These are phyloP conservation scores for Trichoderma sp. DNA, from an alignment of 2,329 filamentous ascomycete genomes.

Conservation along the genomic window DNA sequence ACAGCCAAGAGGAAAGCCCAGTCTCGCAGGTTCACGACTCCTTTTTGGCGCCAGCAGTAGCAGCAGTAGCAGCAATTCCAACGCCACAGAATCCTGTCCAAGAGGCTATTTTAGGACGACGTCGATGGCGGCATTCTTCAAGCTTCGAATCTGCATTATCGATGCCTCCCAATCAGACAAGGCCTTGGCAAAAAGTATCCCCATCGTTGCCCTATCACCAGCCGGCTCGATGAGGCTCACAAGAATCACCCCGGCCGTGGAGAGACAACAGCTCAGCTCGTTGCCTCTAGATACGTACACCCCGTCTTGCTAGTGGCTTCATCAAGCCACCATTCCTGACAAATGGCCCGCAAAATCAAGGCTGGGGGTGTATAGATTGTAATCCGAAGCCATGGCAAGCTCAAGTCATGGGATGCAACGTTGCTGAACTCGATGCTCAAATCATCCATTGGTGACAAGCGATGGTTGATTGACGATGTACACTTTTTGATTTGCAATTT, in stretches of 20 bases:
- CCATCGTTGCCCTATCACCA: background rate
- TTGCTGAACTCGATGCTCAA: no score
- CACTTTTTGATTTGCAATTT: no score
- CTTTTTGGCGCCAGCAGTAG: background rate
- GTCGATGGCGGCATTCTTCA: background rate
- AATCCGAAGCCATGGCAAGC: no score
- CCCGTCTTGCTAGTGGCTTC: background rate
- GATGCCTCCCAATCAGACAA: background rate
- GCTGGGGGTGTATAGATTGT: background rate
- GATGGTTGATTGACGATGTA: no score
- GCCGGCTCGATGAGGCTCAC: no score
- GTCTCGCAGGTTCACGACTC: background rate
- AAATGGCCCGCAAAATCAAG: background rate
- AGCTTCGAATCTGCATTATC: background rate
- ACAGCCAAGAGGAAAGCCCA: background rate
- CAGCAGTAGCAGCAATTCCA: background rate
- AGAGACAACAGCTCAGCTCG: background rate
- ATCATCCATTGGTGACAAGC: no score
- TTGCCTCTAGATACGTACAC: background rate
- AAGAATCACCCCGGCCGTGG: background rate
- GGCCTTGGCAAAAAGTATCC: background rate
- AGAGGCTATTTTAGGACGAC: background rate
- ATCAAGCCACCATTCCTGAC: background rate
- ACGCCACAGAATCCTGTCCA: background rate
- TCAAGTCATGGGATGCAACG: no score